Base-by-base conservation (phyloP, 257 asterid species). In the Haberlea rhodopensis region DNA sequence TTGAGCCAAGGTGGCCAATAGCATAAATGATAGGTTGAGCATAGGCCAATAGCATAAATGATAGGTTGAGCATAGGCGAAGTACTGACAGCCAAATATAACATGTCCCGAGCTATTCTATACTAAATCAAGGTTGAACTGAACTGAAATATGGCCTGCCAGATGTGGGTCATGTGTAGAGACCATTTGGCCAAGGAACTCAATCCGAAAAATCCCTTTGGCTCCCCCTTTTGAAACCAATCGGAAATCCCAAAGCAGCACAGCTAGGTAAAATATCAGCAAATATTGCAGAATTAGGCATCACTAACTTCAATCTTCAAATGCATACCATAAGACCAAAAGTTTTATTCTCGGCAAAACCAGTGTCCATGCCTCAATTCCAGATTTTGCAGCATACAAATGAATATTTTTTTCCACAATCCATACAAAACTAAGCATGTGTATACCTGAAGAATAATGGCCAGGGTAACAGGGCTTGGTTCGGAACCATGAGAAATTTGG, bases 371-470 rank as follows among this genome's bases (percentile, higher is more conserved):
- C n/a, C n/a, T n/a, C n/a, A n/a, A n/a, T n/a, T n/a, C n/a, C 85
- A 77, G 85, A 83, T 20, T 78, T 73, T 13, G 96, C 90, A 78
- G 87, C 87, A 83, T 91, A 87, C 1, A 94, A 84, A 71, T 87
- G 77, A 23, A 81, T 86, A 77, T 89, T 95, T 74, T 87, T 72
- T 78, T 25, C 91, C 85, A 40, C 70, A 71, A 68, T 53, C 76
- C 70, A 79, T 67, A 63, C 31, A n/a, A 56, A 27, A 84, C 65
- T 6, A 71, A 59, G 22, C 88, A 91, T 0, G 89, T 71, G 57
- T 59, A 78, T 11, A 85, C 89, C 10, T 95, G 91, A 73, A 89
- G 75, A 63, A 89, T 75, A 70, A 87, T 80, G 59, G 95, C 95
- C 53, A 89, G 77, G 51, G 81, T 85, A 15, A 89, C 78, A 23